Percentiles rank a stretch among this genome's conserved stretches.
These are phyloP conservation scores for Hypomontagnella submonticulosa DNA, from an alignment of 495 filamentous ascomycete genomes.

Conservation along the genomic window DNA sequence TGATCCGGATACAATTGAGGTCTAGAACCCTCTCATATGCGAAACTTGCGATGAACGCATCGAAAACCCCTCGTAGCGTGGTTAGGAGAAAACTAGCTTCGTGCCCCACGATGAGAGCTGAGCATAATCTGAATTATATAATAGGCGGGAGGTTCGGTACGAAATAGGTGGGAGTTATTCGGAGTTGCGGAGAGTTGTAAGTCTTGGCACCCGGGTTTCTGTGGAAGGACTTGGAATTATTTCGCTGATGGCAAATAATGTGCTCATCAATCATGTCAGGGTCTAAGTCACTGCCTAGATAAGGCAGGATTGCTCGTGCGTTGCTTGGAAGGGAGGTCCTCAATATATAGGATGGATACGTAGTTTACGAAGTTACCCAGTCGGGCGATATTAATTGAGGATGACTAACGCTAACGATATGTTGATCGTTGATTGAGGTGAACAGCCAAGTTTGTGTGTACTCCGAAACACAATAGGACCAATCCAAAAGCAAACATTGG, in stretches of 20 bases:
- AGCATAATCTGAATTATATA: constrained; percentile 20
- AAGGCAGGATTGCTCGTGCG: not conserved
- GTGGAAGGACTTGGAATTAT: constrained; percentile 23
- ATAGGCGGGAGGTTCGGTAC: constrained; percentile 21
- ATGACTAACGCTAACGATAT: not conserved
- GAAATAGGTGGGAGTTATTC: constrained; percentile 27
- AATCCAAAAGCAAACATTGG: constrained; percentile 14
- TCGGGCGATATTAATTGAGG: constrained; percentile 14
- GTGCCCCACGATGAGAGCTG: constrained; percentile 1
- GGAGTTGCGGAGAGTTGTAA: constrained; percentile 34
- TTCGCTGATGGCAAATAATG: constrained; percentile 9
- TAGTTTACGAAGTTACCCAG: not conserved
- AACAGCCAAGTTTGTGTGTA: constrained; percentile 8
- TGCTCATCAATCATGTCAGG: not conserved
- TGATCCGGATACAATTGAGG: not conserved
- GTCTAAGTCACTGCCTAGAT: constrained; percentile 5
- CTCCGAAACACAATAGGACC: too few species aligned
- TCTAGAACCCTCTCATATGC: constrained; percentile 1
- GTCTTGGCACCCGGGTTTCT: constrained; percentile 30
- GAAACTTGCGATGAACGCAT: not conserved
- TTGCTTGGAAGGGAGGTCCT: not conserved
- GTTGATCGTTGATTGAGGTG: not conserved
- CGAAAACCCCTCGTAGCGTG: not conserved
- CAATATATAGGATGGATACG: constrained; percentile 1
- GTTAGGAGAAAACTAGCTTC: not conserved